Conservation (phyloP, 352 stramenopile species). For the Peronospora farinosa region DNA sequence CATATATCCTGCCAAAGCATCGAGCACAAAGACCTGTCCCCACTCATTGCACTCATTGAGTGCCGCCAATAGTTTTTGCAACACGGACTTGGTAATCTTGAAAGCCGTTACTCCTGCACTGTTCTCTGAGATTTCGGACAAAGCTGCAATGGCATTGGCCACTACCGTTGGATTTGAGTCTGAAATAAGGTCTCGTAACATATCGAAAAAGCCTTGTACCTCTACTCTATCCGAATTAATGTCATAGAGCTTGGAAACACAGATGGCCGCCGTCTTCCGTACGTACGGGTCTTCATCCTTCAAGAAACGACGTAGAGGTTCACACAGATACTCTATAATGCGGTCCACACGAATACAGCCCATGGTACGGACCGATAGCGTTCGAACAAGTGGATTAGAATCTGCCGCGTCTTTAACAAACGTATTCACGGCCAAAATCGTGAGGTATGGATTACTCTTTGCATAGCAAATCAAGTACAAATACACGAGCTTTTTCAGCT, state of each 20-base stretch:
- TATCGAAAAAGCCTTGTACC: conserved; percentile 94
- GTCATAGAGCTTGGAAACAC: conserved; percentile 99
- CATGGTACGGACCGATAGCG: conserved; percentile 98
- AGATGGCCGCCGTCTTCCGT: conserved; percentile 98
- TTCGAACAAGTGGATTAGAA: conserved; percentile 91
- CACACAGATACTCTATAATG: conserved; percentile 98
- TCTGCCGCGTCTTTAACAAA: conserved; percentile 93
- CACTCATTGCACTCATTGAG: conserved; percentile 99
- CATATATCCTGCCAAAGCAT: conserved; percentile 93
- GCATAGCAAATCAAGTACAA: conserved; percentile 99
- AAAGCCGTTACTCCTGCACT: conserved; percentile 74
- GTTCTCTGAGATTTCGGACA: conserved; percentile 97
- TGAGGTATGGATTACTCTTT: conserved; percentile 98
- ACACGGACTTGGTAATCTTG: conserved; percentile 93
- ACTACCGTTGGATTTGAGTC: conserved; percentile 98
- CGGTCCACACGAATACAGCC: conserved; percentile 98
- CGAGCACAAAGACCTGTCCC: conserved; percentile 98
- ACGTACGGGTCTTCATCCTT: conserved; percentile 97
- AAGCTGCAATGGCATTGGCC: conserved; percentile 96
- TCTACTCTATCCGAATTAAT: conserved; percentile 96
- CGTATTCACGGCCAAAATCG: conserved; percentile 98
- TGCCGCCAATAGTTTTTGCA: conserved; percentile 97
- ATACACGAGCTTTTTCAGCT: conserved; percentile 99
- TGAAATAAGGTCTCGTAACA: conserved; percentile 96
- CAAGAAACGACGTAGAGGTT: conserved; percentile 92